Evolutionary conservation across 371 early-diverging fungal genomes (phyloP).

Genomic region (Mortierella polycephala): DNA sequence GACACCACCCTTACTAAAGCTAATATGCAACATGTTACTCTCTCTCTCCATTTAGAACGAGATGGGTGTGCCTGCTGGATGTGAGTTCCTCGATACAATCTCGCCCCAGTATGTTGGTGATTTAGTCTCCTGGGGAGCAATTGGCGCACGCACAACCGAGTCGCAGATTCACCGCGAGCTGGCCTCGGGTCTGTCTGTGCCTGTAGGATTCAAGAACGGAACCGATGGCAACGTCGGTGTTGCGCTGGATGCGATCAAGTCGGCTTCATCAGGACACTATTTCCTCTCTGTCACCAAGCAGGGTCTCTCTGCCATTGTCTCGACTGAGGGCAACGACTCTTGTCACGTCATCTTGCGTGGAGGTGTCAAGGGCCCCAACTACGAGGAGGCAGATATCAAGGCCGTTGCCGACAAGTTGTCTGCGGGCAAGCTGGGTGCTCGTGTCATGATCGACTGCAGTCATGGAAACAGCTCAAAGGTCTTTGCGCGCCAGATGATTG

Average conservation of each 20-base stretch:
- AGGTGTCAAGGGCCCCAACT: slow-evolving; percentile 91
- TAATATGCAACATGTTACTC: neutral
- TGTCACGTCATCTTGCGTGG: slow-evolving; percentile 94
- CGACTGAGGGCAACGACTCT: slow-evolving; percentile 85
- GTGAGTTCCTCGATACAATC: slow-evolving; percentile 93
- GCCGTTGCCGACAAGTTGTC: slow-evolving; percentile 69
- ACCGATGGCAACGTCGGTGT: slow-evolving; percentile 89
- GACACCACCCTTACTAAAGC: neutral
- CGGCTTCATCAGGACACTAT: slow-evolving; percentile 87
- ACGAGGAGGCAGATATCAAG: slow-evolving; percentile 75
- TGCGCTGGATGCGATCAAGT: slow-evolving; percentile 92
- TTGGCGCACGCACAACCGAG: slow-evolving; percentile 95
- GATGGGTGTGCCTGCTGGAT: slow-evolving; percentile 87
- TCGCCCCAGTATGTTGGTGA: slow-evolving; percentile 95
- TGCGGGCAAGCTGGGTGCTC: slow-evolving; percentile 68
- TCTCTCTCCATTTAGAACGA: slow-evolving; percentile 65
- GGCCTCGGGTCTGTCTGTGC: slow-evolving; percentile 92
- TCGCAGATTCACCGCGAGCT: slow-evolving; percentile 95
- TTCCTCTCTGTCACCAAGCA: slow-evolving; percentile 95
- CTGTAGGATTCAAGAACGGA: slow-evolving; percentile 97
- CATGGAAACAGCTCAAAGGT: slow-evolving; percentile 90
- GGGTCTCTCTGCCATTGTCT: slow-evolving; percentile 90
- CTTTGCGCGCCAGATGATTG: slow-evolving; percentile 83
- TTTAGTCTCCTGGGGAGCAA: slow-evolving; percentile 92
- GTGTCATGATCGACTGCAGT: slow-evolving; percentile 94